Evolutionary conservation across 164 flowering plant species (phyloP).

Genomic region (Akebia trifoliata): DNA sequence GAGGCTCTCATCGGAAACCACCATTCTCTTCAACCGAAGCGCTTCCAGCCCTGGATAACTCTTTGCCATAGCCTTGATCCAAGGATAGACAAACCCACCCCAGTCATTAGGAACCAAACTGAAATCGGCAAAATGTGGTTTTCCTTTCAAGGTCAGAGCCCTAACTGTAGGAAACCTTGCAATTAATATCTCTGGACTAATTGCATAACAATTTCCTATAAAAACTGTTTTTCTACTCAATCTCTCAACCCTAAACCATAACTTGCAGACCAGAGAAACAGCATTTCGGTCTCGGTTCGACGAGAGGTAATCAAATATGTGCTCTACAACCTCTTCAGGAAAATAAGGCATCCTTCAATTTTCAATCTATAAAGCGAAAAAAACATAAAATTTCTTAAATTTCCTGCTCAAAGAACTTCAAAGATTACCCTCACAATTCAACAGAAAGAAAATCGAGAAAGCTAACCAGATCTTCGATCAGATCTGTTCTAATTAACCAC

Average conservation of each 20-base stretch:
- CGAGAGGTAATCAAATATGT: conserved; percentile 56
- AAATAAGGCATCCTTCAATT: conserved; percentile 50
- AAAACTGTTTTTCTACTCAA: conserved; percentile 62
- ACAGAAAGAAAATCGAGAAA: too few species aligned
- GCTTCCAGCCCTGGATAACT: conserved; percentile 58
- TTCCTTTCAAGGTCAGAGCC: conserved; percentile 72
- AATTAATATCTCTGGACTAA: conserved; percentile 60
- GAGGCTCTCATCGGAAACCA: conserved; percentile 73
- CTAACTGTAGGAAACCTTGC: conserved; percentile 62
- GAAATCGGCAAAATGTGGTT: conserved; percentile 95
- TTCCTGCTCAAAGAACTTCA: too few species aligned
- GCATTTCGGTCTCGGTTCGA: conserved; percentile 67
- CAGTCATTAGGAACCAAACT: conserved; percentile 83
- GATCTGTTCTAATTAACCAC: too few species aligned
- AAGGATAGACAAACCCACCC: conserved; percentile 73
- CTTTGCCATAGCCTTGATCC: conserved; percentile 68
- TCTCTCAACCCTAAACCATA: conserved; percentile 76
- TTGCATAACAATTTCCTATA: conserved; percentile 80
- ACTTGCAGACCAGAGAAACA: conserved; percentile 71
- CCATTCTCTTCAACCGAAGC: conserved; percentile 86
- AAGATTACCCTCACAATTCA: too few species aligned
- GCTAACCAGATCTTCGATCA: too few species aligned
- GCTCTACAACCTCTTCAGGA: conserved; percentile 85
- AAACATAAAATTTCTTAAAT: not conserved
- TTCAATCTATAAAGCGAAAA: too few species aligned